A percentile compares a stretch with the other conserved stretches of the same genome.
phyloP scores from a whole-genome alignment of 2,329 filamentous ascomycete genomes.

The Colletotrichum orchidophilum region DNA sequence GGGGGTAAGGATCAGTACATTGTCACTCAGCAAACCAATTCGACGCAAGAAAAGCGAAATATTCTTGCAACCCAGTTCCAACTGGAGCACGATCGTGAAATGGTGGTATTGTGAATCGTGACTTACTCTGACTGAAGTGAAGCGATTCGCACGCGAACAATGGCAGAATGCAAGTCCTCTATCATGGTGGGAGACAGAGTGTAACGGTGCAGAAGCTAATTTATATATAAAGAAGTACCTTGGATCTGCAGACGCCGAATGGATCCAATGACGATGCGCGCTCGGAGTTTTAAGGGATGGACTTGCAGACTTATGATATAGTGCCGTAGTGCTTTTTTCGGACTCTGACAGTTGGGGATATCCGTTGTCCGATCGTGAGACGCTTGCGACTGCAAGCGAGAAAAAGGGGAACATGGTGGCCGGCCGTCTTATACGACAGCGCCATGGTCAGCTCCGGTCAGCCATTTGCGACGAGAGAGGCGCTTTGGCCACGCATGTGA shows the following conservation, averaged over 20 bases:
- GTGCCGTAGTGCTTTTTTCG: conserved; percentile 22
- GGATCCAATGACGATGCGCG: conserved; percentile 23
- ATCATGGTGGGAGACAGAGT: conserved; percentile 41
- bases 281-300: conserved; percentile 22
- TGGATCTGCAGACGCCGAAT: conserved; percentile 14
- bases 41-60: no score
- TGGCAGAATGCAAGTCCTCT: conserved; percentile 51
- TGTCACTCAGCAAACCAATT: not conserved
- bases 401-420: conserved; percentile 1
- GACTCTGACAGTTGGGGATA: conserved; percentile 41
- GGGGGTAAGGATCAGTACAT: not conserved
- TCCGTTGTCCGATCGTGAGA: conserved; percentile 41
- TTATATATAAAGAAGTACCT: conserved; percentile 9
- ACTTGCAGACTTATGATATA: conserved; percentile 32
- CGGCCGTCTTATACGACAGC: conserved; percentile 28
- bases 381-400: not conserved
- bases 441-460: conserved; percentile 21
- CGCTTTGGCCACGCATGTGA: conserved; percentile 30
- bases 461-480: conserved; percentile 11
- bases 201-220: not conserved
- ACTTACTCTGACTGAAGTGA: conserved; percentile 58
- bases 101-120: not conserved
- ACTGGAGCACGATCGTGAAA: not conserved
- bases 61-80: not conserved
- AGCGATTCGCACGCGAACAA: conserved; percentile 58